Percentiles rank a stretch among this genome's conserved stretches.
Evolutionary conservation across 2,329 filamentous ascomycete species (phyloP).

Genomic region (Fusarium buxicola): DNA sequence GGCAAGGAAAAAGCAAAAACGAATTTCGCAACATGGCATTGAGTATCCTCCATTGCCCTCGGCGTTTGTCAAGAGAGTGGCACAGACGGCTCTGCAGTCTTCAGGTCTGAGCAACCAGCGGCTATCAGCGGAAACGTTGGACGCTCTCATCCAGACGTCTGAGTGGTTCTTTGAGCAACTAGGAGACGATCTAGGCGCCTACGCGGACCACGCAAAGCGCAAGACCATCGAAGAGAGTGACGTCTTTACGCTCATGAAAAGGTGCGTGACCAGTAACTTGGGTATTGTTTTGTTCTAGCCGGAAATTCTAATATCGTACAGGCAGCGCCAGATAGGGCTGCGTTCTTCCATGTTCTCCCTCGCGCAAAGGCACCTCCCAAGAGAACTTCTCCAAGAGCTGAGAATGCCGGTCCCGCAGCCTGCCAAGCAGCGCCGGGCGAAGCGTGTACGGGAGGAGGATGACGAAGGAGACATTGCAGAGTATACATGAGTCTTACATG

Average conservation of each 20-base stretch:
- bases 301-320: constrained; percentile 57
- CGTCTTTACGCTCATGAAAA: constrained; percentile 82
- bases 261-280: constrained; percentile 64
- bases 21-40: constrained; percentile 76
- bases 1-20: constrained; percentile 54
- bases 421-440: constrained; percentile 58
- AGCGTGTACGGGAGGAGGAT: constrained; percentile 46
- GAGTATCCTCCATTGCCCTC: constrained; percentile 80
- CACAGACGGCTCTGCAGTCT: constrained; percentile 76
- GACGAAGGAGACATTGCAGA: constrained; percentile 53
- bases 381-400: constrained; percentile 85
- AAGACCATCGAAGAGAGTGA: constrained; percentile 90
- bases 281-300: constrained; percentile 41
- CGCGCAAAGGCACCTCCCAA: constrained; percentile 83
- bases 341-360: constrained; percentile 84
- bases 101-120: constrained; percentile 74
- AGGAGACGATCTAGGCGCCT: constrained; percentile 81
- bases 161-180: constrained; percentile 95
- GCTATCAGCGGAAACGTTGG: constrained; percentile 78
- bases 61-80: constrained; percentile 78
- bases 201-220: constrained; percentile 83
- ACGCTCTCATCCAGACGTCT: constrained; percentile 81
- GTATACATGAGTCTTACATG: constrained; percentile 45
- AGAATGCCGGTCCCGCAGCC: constrained; percentile 73
- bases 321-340: constrained; percentile 80